Base-by-base conservation (phyloP, 768 basidiomycete genomes). In the Lactifluus hygrophoroides region DNA sequence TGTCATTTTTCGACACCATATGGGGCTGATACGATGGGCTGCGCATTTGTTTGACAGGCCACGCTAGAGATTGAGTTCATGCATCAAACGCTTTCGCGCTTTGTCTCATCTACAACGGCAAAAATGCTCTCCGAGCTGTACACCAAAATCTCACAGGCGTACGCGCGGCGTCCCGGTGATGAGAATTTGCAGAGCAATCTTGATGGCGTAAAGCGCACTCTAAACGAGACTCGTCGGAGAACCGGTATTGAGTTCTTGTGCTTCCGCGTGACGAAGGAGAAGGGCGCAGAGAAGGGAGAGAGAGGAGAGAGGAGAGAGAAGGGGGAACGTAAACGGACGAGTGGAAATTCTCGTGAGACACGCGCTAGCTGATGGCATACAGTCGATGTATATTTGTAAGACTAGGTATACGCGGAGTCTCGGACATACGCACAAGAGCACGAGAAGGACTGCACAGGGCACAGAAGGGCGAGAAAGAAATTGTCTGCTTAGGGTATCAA, bases 41-140 rank as follows among this genome's bases (percentile, higher is more conserved):
- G n/a, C 23, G 19, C 44, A 4, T 43, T 23, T 37, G 28, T 14
- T 10, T 32, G 23, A 25, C 69, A 97, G 94, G 96, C 96, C 14
- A 98, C 96, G 5, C 84, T 99, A 27, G 95, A 98, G 72, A 96
- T 98, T 64, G 96, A 98, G 74, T 98, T 98, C 75, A 85, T 98
- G 78, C 95, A 99, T 71, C 96, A 98, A 74, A 93, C 90, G 6
- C 76, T 99, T 42, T 83, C 86, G 30, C 85, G 89, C 64, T 94
- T 95, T 69, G 88, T 97, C 54, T 88, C 89, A 16, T 76, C 85
- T 1, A 67, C 78, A 7, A 91, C 95, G 14, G 88, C 88, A 35
- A 84, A 85, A 67, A 90, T 85, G 49, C 81, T 99, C 27, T 88
- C 91, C 30, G 89, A 95, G 57, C 78, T 98, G 52, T 99, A 98